phyloP scores from a whole-genome alignment of 139 green algal species.

The Picochlorum sp. region DNA sequence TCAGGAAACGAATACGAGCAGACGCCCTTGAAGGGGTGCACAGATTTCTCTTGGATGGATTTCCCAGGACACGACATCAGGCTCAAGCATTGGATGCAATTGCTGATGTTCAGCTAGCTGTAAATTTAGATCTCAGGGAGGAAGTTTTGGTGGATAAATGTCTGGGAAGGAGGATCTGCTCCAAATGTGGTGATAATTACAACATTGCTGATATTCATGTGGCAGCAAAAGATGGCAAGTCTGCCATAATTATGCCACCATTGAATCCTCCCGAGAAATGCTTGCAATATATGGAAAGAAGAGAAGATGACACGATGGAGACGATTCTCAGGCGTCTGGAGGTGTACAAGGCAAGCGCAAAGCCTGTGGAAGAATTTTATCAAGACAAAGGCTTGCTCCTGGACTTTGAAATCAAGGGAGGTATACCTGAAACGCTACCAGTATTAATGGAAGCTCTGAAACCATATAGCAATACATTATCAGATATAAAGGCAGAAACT shows the following conservation, averaged over 20 bases:
- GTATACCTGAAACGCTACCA: constrained; percentile 70
- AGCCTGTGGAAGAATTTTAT: constrained; percentile 85
- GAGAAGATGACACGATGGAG: constrained; percentile 79
- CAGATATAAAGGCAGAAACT: neutral
- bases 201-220: constrained; percentile 94
- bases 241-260: constrained; percentile 86
- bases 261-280: constrained; percentile 70
- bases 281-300: constrained; percentile 59
- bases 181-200: constrained; percentile 85
- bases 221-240: constrained; percentile 35
- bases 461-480: neutral
- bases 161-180: constrained; percentile 77
- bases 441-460: constrained; percentile 2
- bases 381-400: constrained; percentile 51
- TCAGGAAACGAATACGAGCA: constrained; percentile 11
- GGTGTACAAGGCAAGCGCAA: constrained; percentile 63
- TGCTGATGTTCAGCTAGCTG: constrained; percentile 59
- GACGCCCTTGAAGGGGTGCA: constrained; percentile 48
- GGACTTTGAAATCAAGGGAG: constrained; percentile 88
- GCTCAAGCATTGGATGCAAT: constrained; percentile 55
- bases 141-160: constrained; percentile 91
- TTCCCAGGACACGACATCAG: constrained; percentile 69
- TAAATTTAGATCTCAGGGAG: constrained; percentile 85
- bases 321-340: constrained; percentile 74
- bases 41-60: constrained; percentile 89